Base-by-base conservation (phyloP, 441 rosid genomes). In the Populus hybrid region DNA sequence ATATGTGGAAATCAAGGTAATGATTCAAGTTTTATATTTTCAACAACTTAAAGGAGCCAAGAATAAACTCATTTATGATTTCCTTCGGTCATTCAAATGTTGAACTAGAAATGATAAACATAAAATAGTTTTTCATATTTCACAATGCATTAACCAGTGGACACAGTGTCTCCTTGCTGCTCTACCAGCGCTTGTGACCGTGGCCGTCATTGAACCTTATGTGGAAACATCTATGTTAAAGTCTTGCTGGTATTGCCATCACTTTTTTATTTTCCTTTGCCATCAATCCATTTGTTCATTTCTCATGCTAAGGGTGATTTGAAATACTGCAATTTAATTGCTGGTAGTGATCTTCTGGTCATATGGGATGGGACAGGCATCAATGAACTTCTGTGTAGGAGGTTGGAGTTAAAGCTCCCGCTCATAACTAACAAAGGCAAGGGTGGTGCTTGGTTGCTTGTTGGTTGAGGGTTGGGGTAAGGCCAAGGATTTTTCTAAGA, bases 1-100 rank as follows among this genome's bases (percentile, higher is more conserved):
- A 80, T 74, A 81, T 87, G 73, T 90, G 93, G 93, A 83, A 80
- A 78, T 83, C 87, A 72, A 88, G 93, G 93, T 90, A 84, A 72
- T 76, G n/a, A 53, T 23, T 67, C 12, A 36, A 34, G 40, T 53
- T 32, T 10, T 40, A 5, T 20, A 36, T 1, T 38, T 40, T 35
- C 40, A 5, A 59, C 14, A 28, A 40, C 10, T 24, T 35, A 9
- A 36, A 70, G 40, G 70, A 35, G 12, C 42, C n/a, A 21, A 57
- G 26, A 6, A 10, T 9, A 5, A 72, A 72, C 38, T n/a, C 16
- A 21, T 69, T 6, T 66, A 30, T 40, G 23, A 10, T 7, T 7
- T 35, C 1, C 32, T 40, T 68, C 14, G 11, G 53, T 14, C 63
- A 0, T 53, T 53, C 61, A 53, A 18, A 53, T 53, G 61, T 53